Conservation (phyloP, 495 filamentous ascomycete genomes). For the Tuber calosporum region DNA sequence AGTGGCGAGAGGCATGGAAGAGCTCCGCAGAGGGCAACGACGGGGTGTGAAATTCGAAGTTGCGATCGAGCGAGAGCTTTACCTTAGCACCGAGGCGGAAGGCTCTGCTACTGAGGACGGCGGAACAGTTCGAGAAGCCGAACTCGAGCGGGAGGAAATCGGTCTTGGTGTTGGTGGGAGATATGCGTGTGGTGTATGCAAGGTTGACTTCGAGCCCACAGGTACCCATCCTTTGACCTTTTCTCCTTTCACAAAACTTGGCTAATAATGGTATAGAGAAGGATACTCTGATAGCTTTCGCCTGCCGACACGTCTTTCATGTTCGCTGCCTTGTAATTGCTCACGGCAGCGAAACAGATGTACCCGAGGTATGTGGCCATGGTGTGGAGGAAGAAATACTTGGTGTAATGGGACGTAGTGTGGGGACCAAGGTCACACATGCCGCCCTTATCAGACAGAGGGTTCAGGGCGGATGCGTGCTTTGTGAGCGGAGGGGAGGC, state of each 20-base stretch:
- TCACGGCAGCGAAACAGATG: constrained; percentile 45
- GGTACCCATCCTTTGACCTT: constrained; percentile 49
- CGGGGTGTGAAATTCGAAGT: constrained; percentile 87
- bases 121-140: constrained; percentile 14
- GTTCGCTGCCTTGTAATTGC: constrained; percentile 60
- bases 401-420: constrained; percentile 50
- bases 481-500: constrained; percentile 36
- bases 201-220: constrained; percentile 31
- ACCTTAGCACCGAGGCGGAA: constrained; percentile 15
- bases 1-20: constrained; percentile 73
- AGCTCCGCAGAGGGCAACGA: constrained; percentile 64
- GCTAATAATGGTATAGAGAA: constrained; percentile 50
- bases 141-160: constrained; percentile 33
- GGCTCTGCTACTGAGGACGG: constrained; percentile 18
- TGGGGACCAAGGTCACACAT: constrained; percentile 83
- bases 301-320: constrained; percentile 88
- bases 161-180: constrained; percentile 43
- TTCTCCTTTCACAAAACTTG: constrained; percentile 3
- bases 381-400: constrained; percentile 30
- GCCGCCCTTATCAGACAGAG: constrained; percentile 68
- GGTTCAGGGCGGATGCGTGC: constrained; percentile 58
- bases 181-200: constrained; percentile 39
- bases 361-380: constrained; percentile 31
- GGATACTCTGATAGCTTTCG: constrained; percentile 80
- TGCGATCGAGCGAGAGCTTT: constrained; percentile 37